Base-by-base conservation (phyloP, 2,329 filamentous ascomycete species). In the Madurella fahalii region DNA sequence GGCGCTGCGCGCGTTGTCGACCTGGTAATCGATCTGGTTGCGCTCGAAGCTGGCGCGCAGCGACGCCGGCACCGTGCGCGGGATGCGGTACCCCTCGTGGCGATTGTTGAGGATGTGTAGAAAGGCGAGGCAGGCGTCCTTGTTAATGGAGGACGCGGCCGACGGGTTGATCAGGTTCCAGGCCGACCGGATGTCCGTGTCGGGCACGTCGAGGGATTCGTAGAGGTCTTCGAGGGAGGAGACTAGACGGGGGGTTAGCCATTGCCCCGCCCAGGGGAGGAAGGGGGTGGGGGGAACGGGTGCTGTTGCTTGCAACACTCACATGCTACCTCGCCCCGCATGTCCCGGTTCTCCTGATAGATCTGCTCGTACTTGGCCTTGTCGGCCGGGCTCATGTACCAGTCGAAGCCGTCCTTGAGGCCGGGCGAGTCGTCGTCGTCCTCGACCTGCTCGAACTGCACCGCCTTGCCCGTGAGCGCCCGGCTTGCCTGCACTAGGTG, bases 101-200 rank as follows among this genome's bases (percentile, higher is more conserved):
- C 94, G 84, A 76, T 94, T 89, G 75, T 95, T 96, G 53, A 99
- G 85, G 65, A 99, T 95, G 73, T 99, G 94, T 46, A 99, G 80
- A 74, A 99, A 99, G 15, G 91, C 92, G 40, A 99, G 84, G 58
- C 86, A 87, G 47, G 94, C 93, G 71, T 99, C 93, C 75, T 97
- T 97, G 71, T 91, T 93, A 70, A 99, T 94, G 47, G 85, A 84
- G 30, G 85, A 78, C 20, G 82, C 80, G 52, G 90, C 90, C 30
- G 89, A 92, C 5, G 93, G 94, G 76, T 99, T 99, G 66, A 97
- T 89, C 16, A 99, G 82, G 73, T 97, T 99, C 93, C 94, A 97
- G 9, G 92, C 93, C 16, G 88, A 94, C 63, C 90, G 85, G 61
- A 96, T 80, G 69, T 97, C 93, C 50, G 84, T 86, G 67, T 87